Evolutionary conservation across 345 rosid species (phyloP), one percentile per base, ranked within the genome.

Genomic region (Triadica sebifera): DNA sequence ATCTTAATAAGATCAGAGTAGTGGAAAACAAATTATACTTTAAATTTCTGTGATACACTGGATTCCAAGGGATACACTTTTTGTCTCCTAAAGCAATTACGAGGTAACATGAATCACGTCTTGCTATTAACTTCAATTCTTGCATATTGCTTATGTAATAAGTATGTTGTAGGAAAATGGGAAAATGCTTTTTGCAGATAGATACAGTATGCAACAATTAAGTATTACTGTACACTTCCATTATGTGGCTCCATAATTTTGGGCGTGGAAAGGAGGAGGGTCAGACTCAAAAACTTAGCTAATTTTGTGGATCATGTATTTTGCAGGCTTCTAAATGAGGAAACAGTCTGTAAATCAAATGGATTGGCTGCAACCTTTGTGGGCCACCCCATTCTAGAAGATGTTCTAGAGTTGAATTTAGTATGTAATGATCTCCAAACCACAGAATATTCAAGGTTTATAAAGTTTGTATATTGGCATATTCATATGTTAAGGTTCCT

Each of bases 261-360:
- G 98, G 98, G 98, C 97, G 1, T 94, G 98, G 98, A 91, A 83
- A 89, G 98, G 98, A 65, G 98, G 97, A 73, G 97, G 89, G 57
- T 83, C 67, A 87, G 98, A 71, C 91, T 94, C 53, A 78, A 80
- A 73, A 82, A 84, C 78, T 86, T 92, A 22, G 81, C 91, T 70
- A 71, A 81, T 68, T 90, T 88, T 73, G 88, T 94, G 80, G 97
- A 94, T 80, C 95, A 94, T 84, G 78, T 94, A 63, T 88, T 94
- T 57, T 92, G 98, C 74, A 92, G 92, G 85, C 97, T 90, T 72
- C 97, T 95, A 3, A 85, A 84, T 70, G 97, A 94, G 84, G 95
- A 83, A 53, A 65, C 57, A 37, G 85, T 85, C 73, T 92, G 93
- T 80, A 76, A 66, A 74, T 89, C 74, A 47, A 84, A 92, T 77